Evolutionary conservation across 1,284 basidiomycete genomes (phyloP).

Genomic region (Ustilago shanxiensis): DNA sequence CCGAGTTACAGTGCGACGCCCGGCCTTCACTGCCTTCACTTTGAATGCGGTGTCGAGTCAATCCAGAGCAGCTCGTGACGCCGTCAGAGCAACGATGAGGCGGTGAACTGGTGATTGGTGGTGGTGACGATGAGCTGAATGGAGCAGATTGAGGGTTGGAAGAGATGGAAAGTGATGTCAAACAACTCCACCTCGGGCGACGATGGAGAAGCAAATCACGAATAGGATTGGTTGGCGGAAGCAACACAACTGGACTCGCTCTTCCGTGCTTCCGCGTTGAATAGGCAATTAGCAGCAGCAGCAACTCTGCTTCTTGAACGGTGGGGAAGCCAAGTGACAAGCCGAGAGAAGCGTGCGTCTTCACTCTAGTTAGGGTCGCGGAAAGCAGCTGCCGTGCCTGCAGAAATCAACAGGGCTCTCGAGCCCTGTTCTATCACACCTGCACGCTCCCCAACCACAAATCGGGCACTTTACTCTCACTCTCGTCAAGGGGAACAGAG

Average conservation of each 20-base stretch:
- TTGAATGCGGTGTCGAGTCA: not conserved
- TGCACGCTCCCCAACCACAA: too few relatives aligned
- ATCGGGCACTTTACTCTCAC: too few relatives aligned
- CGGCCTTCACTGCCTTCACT: not conserved
- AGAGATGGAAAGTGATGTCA: conserved; percentile 1
- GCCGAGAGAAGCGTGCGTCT: not conserved
- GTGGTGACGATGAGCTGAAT: conserved; percentile 3
- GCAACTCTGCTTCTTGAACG: not conserved
- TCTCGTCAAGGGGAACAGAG: too few relatives aligned
- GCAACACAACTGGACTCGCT: not conserved
- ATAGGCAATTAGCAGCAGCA: not conserved
- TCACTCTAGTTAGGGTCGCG: not conserved
- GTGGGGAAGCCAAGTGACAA: conserved; percentile 1
- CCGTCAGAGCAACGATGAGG: not conserved
- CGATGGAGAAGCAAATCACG: conserved; percentile 7
- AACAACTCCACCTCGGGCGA: conserved; percentile 4
- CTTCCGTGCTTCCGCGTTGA: conserved; percentile 4
- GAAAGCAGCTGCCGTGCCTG: conserved; percentile 3
- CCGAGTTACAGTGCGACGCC: not conserved
- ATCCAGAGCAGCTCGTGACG: not conserved
- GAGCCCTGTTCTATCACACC: too few relatives aligned
- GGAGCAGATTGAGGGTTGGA: not conserved
- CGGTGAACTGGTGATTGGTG: not conserved
- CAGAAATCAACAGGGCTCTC: too few relatives aligned
- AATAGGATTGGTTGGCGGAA: not conserved